Base-by-base conservation (phyloP, 2,329 filamentous ascomycete genomes). In the Neophaeococcomyces aloes region DNA sequence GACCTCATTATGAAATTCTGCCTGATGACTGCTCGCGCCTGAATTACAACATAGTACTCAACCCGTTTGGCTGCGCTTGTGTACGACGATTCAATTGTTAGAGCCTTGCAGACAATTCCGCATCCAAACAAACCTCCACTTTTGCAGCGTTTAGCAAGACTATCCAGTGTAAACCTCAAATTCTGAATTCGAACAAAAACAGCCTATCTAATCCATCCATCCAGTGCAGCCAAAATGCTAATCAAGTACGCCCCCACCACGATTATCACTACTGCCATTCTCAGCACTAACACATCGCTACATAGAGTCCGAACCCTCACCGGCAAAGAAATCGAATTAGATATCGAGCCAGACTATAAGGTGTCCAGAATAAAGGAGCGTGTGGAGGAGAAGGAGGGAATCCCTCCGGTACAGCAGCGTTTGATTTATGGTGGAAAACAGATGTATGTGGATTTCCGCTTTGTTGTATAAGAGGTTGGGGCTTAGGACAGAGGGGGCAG, bases 381-480 rank as follows among this genome's bases (percentile, higher is more conserved):
- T 59, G 91, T 98, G 44, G 91, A 98, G 67, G 91, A 98, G 72
- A 96, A 96, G 69, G 91, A 96, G 63, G 91, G 91, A 45, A 98
- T 98, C 57, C 89, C 91, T 33, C 91, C 91, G 1, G 87, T 91
- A 14, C 91, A 98, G 68, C 91, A 98, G 68, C 81, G 91, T 47
- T 71, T 98, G 53, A 98, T 98, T 59, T 95, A 83, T 61, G 87
- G 89, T 42, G 91, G 91, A 59, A 98, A 98, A 72, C 91, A 98
- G 65, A 95, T 98, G 91, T 95, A 69, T 49, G 72, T 64, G 36
- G 19, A 29, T 27, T 21, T 32, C 39, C 10, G n/a, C 23, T 10
- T 10, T 32, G 13, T 18, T 25, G 7, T 21, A 19, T 27, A 21
- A 29, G n/a, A 15, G 29, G 10, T 23, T 17, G 10, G 35, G 8